phyloP scores from a whole-genome alignment of 129 eudicot genomes.

The Oenanthe sinensis region DNA sequence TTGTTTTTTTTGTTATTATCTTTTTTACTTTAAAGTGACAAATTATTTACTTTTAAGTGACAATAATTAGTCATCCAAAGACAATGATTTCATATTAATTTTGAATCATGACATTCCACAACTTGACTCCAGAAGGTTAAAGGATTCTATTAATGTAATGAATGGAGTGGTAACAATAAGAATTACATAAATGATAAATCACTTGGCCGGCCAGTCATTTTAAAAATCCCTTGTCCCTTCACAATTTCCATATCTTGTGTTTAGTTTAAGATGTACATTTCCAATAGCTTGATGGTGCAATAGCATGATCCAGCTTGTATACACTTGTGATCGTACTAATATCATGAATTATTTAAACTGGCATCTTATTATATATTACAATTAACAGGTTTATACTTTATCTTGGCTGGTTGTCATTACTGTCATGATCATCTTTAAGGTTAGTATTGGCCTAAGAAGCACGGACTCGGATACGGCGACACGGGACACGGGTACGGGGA shows the following conservation, averaged over 20 bases:
- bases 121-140: not conserved
- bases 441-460: conserved; percentile 24
- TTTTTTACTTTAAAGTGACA: not conserved
- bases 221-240: not conserved
- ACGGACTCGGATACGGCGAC: too few species aligned
- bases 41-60: not conserved
- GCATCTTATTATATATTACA: conserved; percentile 14
- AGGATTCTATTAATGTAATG: not conserved
- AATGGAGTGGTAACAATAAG: not conserved
- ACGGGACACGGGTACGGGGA: too few species aligned
- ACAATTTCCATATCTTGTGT: not conserved
- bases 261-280: not conserved
- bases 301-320: not conserved
- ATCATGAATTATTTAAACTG: not conserved
- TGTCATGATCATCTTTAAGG: conserved; percentile 71
- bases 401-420: conserved; percentile 45
- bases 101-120: not conserved
- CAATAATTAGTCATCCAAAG: not conserved
- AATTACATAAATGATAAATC: not conserved
- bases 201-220: not conserved
- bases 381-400: conserved; percentile 62
- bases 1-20: not conserved
- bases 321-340: not conserved
- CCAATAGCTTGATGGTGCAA: not conserved
- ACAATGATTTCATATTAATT: not conserved